Base-by-base conservation (phyloP, 768 basidiomycete genomes). In the Exidia glandulosa region DNA sequence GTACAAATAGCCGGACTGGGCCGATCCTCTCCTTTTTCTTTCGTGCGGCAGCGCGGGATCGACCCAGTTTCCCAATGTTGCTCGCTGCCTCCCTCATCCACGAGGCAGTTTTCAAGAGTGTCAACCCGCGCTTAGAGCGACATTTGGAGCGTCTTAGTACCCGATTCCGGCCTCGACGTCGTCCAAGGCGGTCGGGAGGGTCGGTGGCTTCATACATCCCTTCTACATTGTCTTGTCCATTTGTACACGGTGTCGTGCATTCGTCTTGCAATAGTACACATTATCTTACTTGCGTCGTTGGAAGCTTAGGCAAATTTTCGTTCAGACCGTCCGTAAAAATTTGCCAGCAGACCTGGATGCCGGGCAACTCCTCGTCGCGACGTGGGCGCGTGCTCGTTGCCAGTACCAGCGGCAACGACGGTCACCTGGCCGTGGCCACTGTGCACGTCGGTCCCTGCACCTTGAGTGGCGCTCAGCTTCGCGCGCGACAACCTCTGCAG, bases 111-210 rank as follows among this genome's bases (percentile, higher is more conserved):
- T 70, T 19, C 50, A n/a, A 48, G 88, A 90, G 88, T 88, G 88
- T 90, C 88, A 88, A 77, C 85, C 78, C 79, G 86, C 86, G 88
- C 77, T 76, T 76, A 79, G 87, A 90, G 64, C 61, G 74, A 87
- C 64, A n/a, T n/a, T n/a, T 62, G 72, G 87, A 83, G 85, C 86
- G 79, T 90, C 88, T 89, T 66, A 90, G 87, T 57, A 89, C 88
- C 87, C 86, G 73, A 66, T 77, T 69, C 84, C 81, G 73, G 78
- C 74, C 71, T 71, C 59, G 52, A 31, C 60, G 69, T 64, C 65
- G 56, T 61, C 63, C 60, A 59, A 56, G 67, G 75, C 76, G 72
- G 67, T n/a, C n/a, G n/a, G 85, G 83, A 77, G 88, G 88, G 88
- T 87, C 85, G 88, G 88, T 85, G 77, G 87, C 83, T 73, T 75